Base-by-base conservation (phyloP, 2,329 filamentous ascomycete species). In the Lasiodiplodia sp. region DNA sequence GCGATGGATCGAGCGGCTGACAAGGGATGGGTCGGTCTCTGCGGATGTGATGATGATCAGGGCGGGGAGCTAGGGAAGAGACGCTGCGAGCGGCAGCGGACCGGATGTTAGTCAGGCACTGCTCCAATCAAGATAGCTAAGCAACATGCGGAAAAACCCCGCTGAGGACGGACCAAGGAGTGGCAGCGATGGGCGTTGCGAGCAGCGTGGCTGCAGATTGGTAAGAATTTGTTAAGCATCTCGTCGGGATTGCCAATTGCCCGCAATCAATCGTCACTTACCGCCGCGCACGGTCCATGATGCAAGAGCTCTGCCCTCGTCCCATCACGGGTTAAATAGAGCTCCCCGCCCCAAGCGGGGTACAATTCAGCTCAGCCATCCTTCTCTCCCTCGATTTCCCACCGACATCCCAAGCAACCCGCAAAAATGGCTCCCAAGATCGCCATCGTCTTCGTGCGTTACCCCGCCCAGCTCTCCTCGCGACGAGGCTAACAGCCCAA, bases 361-460 rank as follows among this genome's bases (percentile, higher is more conserved):
- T 16, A 34, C 34, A 4, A 4, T 21, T 25, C 23, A 66, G 11
- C 23, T 34, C 53, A 44, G 7, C 8, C 2, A 10, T 11, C n/a
- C 18, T 18, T 11, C 40, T 44, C 40, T n/a, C 21, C 12, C 28
- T 21, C 49, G n/a, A 11, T 12, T 10, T 11, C n/a, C 56, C 11
- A 23, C 14, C 7, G 18, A n/a, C n/a, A 47, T 14, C 21, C 3
- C 49, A 44, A 16, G 16, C 7, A 25, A 34, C n/a, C 68, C 28
- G 44, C 53, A 51, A 69, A 28, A 77, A 96, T 97, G 93, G 92
- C 92, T 84, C 92, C 92, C 81, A 96, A 93, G 86, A 88, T 97
- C 79, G 94, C 94, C 75, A 96, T 97, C 83, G 89, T 97, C 80
- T 96, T 89, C 82, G 92, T 94, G 86, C 75, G 91, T 88, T 58